phyloP scores from a whole-genome alignment of 768 basidiomycete genomes.

The Tephrocybe sp. region DNA sequence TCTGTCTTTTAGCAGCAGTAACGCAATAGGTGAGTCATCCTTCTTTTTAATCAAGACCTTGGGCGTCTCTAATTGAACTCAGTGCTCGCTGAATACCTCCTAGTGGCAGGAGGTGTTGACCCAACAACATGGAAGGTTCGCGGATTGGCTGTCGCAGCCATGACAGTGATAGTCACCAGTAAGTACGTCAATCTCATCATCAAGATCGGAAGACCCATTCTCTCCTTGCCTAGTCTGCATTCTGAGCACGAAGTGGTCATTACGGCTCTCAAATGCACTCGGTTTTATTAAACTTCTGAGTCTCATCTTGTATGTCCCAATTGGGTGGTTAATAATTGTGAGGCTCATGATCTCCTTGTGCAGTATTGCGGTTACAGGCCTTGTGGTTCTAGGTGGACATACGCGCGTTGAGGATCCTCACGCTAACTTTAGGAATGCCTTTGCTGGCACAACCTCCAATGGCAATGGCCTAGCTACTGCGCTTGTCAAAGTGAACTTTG shows the following conservation, averaged over 20 bases:
- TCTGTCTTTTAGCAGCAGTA: slow-evolving; percentile 34
- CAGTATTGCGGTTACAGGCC: slow-evolving; percentile 51
- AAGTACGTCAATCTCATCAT: slow-evolving; percentile 3
- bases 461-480: slow-evolving; percentile 42
- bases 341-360: not conserved
- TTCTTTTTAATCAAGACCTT: not conserved
- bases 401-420: slow-evolving; percentile 56
- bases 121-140: slow-evolving; percentile 31
- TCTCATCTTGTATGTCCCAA: slow-evolving; percentile 25
- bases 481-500: slow-evolving; percentile 35
- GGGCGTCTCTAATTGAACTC: not conserved
- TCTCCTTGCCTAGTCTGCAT: slow-evolving; percentile 24
- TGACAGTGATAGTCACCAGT: slow-evolving; percentile 29
- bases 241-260: slow-evolving; percentile 34
- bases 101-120: slow-evolving; percentile 28
- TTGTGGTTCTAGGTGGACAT: slow-evolving; percentile 58
- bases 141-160: slow-evolving; percentile 31
- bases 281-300: slow-evolving; percentile 31
- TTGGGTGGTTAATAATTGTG: not conserved
- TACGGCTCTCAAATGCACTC: slow-evolving; percentile 31
- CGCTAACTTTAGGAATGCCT: slow-evolving; percentile 55
- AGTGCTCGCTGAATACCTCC: slow-evolving; percentile 35
- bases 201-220: not conserved
- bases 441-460: slow-evolving; percentile 49
- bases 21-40: slow-evolving; percentile 30